Evolutionary conservation across 2,329 filamentous ascomycete genomes (phyloP).

Genomic region (Cladosporium cucumerinum): DNA sequence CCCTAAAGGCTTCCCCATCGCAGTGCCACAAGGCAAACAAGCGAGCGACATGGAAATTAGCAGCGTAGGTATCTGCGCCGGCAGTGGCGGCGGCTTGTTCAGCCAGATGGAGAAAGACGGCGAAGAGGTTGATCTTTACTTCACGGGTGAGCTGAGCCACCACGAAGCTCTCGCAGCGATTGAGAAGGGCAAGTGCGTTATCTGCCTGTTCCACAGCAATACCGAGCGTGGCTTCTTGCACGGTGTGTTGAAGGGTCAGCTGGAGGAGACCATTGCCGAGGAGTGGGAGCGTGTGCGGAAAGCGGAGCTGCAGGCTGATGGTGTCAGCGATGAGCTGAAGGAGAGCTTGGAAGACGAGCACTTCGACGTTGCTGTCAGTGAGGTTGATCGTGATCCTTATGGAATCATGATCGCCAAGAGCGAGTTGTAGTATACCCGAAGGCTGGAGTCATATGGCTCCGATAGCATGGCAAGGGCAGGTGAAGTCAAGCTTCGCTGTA

Average conservation of each 20-base stretch:
- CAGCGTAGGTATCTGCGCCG: constrained; percentile 82
- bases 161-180: constrained; percentile 85
- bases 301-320: constrained; percentile 39
- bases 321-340: constrained; percentile 38
- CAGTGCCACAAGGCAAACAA: constrained; percentile 57
- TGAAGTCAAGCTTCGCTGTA: not conserved
- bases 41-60: constrained; percentile 57
- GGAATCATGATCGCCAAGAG: constrained; percentile 58
- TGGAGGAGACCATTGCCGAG: constrained; percentile 57
- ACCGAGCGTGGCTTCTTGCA: constrained; percentile 81
- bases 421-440: constrained; percentile 19
- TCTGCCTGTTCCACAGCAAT: constrained; percentile 89
- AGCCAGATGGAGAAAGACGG: constrained; percentile 49
- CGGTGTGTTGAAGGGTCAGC: constrained; percentile 63
- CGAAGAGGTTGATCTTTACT: constrained; percentile 68
- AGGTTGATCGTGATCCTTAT: constrained; percentile 83
- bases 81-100: constrained; percentile 77
- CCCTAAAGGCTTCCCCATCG: constrained; percentile 62
- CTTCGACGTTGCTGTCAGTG: constrained; percentile 69
- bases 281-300: constrained; percentile 52
- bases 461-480: not conserved
- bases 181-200: constrained; percentile 76
- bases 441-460: not conserved
- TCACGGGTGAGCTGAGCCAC: constrained; percentile 91
- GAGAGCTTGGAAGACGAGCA: constrained; percentile 52